Evolutionary conservation across 768 basidiomycete genomes (phyloP).

Genomic region (Multifurca ochricompacta): DNA sequence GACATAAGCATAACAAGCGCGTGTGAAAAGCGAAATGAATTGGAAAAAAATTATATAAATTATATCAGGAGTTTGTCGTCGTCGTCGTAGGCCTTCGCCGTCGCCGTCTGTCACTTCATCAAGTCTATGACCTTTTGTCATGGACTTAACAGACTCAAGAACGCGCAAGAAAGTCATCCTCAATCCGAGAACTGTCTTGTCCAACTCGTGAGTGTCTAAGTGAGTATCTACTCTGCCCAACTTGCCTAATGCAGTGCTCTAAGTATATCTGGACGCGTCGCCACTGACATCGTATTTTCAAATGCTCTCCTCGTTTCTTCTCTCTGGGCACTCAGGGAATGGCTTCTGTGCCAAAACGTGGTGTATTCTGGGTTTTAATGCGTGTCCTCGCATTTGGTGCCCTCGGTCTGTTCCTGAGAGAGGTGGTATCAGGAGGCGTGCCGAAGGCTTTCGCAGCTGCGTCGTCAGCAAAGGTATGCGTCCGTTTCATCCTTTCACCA

Average conservation of each 20-base stretch:
- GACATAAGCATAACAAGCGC: constrained; percentile 5
- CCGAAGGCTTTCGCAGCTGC: constrained; percentile 46
- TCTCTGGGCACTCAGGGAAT: constrained; percentile 57
- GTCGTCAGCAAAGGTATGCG: constrained; percentile 37
- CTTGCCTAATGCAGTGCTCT: too few species aligned
- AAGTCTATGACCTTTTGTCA: constrained; percentile 10
- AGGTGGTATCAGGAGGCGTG: constrained; percentile 45
- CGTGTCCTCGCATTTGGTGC: constrained; percentile 65
- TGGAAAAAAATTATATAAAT: too few species aligned
- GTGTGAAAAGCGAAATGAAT: neutral
- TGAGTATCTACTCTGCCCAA: too few species aligned
- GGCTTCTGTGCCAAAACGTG: constrained; percentile 59
- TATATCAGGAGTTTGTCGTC: too few species aligned
- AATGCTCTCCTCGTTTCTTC: constrained; percentile 59
- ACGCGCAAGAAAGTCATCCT: constrained; percentile 32
- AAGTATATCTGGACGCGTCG: constrained; percentile 14
- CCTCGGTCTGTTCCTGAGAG: constrained; percentile 57
- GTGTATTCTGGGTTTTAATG: constrained; percentile 71
- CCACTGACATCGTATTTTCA: constrained; percentile 42
- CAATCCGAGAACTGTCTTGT: constrained; percentile 23
- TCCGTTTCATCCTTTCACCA: neutral
- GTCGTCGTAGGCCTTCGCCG: too few species aligned
- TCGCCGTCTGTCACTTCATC: neutral
- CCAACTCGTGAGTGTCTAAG: constrained; percentile 19
- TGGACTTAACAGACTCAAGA: constrained; percentile 29